A percentile compares a stretch with the other conserved stretches of the same genome.
phyloP scores from a whole-genome alignment of 495 filamentous ascomycete genomes.

The Aspergillus nidulans region DNA sequence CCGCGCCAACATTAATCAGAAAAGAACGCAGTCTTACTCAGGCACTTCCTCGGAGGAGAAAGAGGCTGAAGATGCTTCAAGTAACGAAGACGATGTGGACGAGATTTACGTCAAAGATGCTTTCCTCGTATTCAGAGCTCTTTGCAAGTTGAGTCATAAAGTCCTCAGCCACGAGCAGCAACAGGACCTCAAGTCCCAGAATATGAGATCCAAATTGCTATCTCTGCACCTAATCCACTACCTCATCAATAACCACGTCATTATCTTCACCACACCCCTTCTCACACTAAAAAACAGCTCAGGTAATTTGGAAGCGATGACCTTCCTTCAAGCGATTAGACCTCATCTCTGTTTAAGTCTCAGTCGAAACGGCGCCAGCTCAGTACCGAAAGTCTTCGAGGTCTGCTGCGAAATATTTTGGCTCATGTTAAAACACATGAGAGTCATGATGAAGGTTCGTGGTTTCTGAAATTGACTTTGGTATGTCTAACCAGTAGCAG shows the following conservation, averaged over 20 bases:
- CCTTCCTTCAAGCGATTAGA: constrained; percentile 91
- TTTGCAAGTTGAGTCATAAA: constrained; percentile 96
- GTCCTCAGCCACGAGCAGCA: constrained; percentile 82
- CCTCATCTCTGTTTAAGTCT: constrained; percentile 93
- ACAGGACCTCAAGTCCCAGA: constrained; percentile 84
- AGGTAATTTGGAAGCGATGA: constrained; percentile 75
- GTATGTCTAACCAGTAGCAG: constrained; percentile 36
- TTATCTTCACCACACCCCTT: constrained; percentile 81
- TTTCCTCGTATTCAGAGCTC: constrained; percentile 92
- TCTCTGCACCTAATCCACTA: constrained; percentile 93
- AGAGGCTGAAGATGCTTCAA: constrained; percentile 45
- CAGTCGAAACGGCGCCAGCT: constrained; percentile 90
- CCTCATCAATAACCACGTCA: constrained; percentile 83
- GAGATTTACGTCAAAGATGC: constrained; percentile 96
- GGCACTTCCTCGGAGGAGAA: constrained; percentile 40
- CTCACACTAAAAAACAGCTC: constrained; percentile 88
- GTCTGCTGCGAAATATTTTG: constrained; percentile 97
- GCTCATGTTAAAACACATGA: constrained; percentile 90
- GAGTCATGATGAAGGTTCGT: constrained; percentile 83
- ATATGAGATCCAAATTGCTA: constrained; percentile 95
- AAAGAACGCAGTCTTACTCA: constrained; percentile 48
- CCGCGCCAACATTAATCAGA: constrained; percentile 58
- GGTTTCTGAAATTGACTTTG: neutral
- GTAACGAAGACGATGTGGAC: constrained; percentile 84
- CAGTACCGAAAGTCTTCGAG: constrained; percentile 86